Evolutionary conservation across 305 asterid species (phyloP).

Genomic region (Rubia peregrina): DNA sequence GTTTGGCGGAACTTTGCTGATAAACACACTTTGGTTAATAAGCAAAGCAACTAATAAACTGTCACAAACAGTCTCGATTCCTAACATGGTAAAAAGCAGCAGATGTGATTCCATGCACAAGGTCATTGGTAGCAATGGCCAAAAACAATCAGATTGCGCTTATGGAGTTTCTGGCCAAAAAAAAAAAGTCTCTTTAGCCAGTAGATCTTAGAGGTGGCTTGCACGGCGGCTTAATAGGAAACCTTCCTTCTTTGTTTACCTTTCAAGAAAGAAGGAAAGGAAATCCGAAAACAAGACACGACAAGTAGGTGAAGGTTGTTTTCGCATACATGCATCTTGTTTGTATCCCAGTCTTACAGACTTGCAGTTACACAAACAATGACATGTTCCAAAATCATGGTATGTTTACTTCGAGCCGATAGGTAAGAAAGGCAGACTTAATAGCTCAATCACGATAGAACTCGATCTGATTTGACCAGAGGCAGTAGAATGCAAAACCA

Average conservation of each 20-base stretch:
- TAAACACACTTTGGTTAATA: no score
- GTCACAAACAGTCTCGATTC: no score
- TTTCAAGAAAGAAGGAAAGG: neutral
- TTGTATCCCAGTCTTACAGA: neutral
- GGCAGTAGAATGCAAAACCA: conserved; percentile 2
- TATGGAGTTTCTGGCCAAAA: no score
- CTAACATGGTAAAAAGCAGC: no score
- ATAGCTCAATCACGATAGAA: neutral
- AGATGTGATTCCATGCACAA: no score
- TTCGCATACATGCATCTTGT: neutral
- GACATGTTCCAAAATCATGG: conserved; percentile 5
- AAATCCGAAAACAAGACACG: neutral
- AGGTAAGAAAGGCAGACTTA: neutral
- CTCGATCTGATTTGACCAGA: neutral
- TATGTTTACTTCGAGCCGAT: neutral
- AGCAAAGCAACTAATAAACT: no score
- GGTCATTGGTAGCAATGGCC: no score
- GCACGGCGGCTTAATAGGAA: no score
- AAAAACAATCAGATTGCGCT: no score
- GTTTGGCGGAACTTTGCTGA: no score
- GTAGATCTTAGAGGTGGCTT: no score
- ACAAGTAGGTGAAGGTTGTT: neutral
- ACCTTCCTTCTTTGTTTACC: neutral
- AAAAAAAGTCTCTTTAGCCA: no score
- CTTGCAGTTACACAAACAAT: neutral